These are phyloP conservation scores for Xylariaceae sp. DNA, from an alignment of 2,329 filamentous ascomycete species.

Conservation along the genomic window DNA sequence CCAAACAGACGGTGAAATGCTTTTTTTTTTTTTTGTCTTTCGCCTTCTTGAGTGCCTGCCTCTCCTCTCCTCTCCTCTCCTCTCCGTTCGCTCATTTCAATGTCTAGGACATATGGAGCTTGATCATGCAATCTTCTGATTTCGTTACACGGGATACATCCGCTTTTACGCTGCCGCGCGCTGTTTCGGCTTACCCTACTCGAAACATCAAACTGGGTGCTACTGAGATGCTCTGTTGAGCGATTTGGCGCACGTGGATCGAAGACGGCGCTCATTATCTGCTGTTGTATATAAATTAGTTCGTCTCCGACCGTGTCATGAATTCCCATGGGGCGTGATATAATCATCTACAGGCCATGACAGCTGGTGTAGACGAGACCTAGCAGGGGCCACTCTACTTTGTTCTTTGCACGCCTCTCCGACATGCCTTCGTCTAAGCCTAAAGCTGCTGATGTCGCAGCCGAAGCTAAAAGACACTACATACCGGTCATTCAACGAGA, in stretches of 20 bases:
- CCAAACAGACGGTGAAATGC: conserved; percentile 18
- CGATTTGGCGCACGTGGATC: conserved; percentile 15
- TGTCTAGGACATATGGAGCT: conserved; percentile 32
- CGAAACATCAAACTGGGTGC: conserved; percentile 14
- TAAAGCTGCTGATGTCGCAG: conserved; percentile 64
- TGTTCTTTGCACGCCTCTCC: neutral
- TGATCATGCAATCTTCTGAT: conserved; percentile 29
- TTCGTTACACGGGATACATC: conserved; percentile 27
- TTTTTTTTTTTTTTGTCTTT: conserved; percentile 8
- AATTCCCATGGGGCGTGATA: neutral
- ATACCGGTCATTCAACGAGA: conserved; percentile 58
- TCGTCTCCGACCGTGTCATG: conserved; percentile 1
- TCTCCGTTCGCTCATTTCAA: conserved; percentile 28
- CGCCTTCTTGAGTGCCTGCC: conserved; percentile 15
- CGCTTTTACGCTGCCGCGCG: conserved; percentile 12
- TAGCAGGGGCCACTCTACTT: conserved; percentile 14
- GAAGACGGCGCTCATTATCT: neutral
- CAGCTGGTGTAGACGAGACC: conserved; percentile 1
- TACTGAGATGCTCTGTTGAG: conserved; percentile 17
- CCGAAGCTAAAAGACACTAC: conserved; percentile 65
- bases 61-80: neutral
- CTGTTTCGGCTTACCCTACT: conserved; percentile 12
- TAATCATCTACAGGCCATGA: neutral
- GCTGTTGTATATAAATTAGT: conserved; percentile 12
- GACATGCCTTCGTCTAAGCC: conserved; percentile 53